These are phyloP conservation scores for Capsicum chinense DNA, from an alignment of 257 asterid genomes.

Conservation along the genomic window DNA sequence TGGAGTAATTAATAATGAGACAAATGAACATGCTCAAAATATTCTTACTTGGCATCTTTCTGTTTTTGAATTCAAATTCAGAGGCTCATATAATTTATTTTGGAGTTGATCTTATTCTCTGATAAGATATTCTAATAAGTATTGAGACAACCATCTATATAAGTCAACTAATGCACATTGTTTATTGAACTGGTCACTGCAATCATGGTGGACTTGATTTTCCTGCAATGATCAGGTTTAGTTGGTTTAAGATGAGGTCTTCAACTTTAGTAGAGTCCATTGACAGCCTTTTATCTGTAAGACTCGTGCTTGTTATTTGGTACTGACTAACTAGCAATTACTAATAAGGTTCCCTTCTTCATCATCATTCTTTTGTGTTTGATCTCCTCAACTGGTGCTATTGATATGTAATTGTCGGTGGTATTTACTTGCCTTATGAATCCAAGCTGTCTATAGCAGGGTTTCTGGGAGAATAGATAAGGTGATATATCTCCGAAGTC, in stretches of 20 bases:
- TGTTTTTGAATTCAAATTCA: neutral
- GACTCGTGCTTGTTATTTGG: neutral
- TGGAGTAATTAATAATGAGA: neutral
- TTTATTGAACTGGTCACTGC: neutral
- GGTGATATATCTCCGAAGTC: neutral
- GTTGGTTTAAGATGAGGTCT: neutral
- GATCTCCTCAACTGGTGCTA: neutral
- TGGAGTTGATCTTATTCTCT: neutral
- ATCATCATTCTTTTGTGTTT: constrained; percentile 5
- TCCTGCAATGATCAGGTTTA: neutral
- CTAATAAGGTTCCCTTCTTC: neutral
- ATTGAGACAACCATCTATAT: neutral
- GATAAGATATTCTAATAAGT: neutral
- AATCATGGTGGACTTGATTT: neutral
- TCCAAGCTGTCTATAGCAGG: neutral
- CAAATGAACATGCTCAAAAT: neutral
- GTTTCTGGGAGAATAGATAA: neutral
- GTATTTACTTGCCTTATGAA: neutral
- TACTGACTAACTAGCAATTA: neutral
- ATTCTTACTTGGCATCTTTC: neutral
- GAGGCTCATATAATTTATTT: neutral
- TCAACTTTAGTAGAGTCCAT: neutral
- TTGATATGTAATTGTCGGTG: constrained; percentile 2
- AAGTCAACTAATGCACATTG: neutral
- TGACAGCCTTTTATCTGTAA: neutral